These are phyloP conservation scores for Trapa bicornis DNA, from an alignment of 345 rosid genomes.

Conservation along the genomic window DNA sequence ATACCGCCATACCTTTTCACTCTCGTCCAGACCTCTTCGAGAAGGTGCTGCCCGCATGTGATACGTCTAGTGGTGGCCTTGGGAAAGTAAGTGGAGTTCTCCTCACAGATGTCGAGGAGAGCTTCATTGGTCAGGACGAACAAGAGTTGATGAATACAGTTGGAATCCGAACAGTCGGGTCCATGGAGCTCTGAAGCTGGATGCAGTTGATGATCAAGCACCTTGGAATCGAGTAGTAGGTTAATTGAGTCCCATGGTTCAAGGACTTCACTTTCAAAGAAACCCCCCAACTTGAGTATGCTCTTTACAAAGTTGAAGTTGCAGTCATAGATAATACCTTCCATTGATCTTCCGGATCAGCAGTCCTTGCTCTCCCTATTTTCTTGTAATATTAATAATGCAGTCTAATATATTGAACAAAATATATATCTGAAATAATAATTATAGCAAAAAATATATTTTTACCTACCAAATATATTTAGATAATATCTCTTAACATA, in stretches of 20 bases:
- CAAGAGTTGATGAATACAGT: constrained; percentile 36
- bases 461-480: no score
- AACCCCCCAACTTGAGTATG: constrained; percentile 51
- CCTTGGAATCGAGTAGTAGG: constrained; percentile 52
- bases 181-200: constrained; percentile 25
- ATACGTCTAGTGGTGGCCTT: constrained; percentile 14
- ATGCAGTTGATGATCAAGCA: constrained; percentile 39
- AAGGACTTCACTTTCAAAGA: constrained; percentile 24
- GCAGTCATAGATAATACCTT: no score
- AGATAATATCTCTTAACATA: no score
- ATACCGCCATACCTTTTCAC: constrained; percentile 24
- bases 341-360: no score
- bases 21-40: constrained; percentile 58
- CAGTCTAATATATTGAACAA: no score
- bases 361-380: no score
- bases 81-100: constrained; percentile 45
- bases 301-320: constrained; percentile 44
- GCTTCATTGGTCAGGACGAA: constrained; percentile 55
- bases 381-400: no score
- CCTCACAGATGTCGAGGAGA: constrained; percentile 33
- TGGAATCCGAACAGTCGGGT: constrained; percentile 13
- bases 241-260: constrained; percentile 51
- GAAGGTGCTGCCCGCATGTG: constrained; percentile 31
- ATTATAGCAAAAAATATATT: no score
- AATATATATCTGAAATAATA: no score